phyloP scores from a whole-genome alignment of 129 eudicot species.

The Artemisia argyi region DNA sequence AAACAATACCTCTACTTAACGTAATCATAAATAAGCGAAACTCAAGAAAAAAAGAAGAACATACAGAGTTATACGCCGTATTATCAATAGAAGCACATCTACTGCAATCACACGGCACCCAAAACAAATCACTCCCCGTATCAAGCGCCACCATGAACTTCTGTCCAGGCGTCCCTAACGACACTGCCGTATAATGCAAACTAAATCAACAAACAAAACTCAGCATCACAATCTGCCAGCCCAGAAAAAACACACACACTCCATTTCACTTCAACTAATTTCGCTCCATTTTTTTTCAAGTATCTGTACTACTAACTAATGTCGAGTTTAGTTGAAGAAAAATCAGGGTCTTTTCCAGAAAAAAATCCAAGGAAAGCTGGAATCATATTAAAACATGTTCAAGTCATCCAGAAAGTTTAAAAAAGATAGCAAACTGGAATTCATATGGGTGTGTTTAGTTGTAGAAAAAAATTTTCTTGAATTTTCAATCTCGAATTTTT shows the following conservation, averaged over 20 bases:
- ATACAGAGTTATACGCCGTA: constrained; percentile 57
- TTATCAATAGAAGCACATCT: constrained; percentile 65
- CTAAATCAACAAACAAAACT: constrained; percentile 36
- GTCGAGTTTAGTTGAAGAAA: no score
- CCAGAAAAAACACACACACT: no score
- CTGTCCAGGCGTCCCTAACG: constrained; percentile 81
- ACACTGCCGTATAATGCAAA: constrained; percentile 89
- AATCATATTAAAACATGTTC: no score
- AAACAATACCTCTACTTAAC: constrained; percentile 1
- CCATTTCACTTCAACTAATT: no score
- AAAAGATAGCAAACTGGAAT: no score
- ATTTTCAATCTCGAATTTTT: no score
- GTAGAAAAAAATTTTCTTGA: no score
- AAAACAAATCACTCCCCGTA: constrained; percentile 91
- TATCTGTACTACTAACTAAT: constrained; percentile 2
- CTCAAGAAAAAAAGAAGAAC: constrained; percentile 31
- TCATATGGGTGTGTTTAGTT: no score
- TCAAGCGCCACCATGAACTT: constrained; percentile 97
- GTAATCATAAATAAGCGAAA: not conserved
- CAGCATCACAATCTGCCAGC: not conserved
- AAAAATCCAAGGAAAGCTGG: no score
- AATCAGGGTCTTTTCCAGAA: no score
- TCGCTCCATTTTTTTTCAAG: no score
- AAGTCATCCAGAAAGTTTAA: no score
- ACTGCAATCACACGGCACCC: constrained; percentile 90